Evolutionary conservation across 1,284 basidiomycete genomes (phyloP), one percentile per base, ranked within the genome.

Genomic region (Cutaneotrichosporon spelunceum): DNA sequence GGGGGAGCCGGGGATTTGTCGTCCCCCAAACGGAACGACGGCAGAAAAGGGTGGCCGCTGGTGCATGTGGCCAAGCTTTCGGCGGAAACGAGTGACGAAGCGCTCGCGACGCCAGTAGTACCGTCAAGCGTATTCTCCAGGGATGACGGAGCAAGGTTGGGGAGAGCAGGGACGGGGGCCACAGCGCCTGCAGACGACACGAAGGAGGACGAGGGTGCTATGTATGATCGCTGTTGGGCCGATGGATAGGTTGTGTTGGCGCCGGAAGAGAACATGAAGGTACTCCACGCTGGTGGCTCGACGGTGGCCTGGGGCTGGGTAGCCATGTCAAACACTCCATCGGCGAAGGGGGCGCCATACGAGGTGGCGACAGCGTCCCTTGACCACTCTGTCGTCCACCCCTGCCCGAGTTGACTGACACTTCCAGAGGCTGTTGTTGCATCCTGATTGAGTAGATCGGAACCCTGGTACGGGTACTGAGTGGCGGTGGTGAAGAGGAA

Each of bases 341-440:
- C 30, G 6, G 29, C 56, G 34, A 57, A 57, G 14, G 56, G 56
- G 16, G 45, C 47, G 23, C 47, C 45, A 9, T 24, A 57, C 9
- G 56, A 24, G n/a, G 47, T 57, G 47, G 29, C 36, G 19, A 49
- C 27, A 5, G 56, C 56, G 24, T 49, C 50, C 26, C 56, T 49
- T 4, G 44, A 34, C 56, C 56, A 57, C 33, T 50, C 56, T 13
- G 45, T 47, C 10, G 45, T 36, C 56, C 56, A 57, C 4, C 34
- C 36, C 34, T 33, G 52, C 11, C 27, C 30, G 23, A 48, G 45
- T 9, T 48, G 23, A 30, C 50, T 23, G 50, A 30, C 13, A 21
- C 30, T 52, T 19, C 39, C 39, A 7, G 19, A 2, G 19, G 23
- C 23, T 19, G 45, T 11, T 11, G 45, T 5, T 11, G 45, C 4